A percentile compares a stretch with the other conserved stretches of the same genome.
Conservation (phyloP, 2,329 filamentous ascomycete species). For the Fusarium caatingaense region DNA sequence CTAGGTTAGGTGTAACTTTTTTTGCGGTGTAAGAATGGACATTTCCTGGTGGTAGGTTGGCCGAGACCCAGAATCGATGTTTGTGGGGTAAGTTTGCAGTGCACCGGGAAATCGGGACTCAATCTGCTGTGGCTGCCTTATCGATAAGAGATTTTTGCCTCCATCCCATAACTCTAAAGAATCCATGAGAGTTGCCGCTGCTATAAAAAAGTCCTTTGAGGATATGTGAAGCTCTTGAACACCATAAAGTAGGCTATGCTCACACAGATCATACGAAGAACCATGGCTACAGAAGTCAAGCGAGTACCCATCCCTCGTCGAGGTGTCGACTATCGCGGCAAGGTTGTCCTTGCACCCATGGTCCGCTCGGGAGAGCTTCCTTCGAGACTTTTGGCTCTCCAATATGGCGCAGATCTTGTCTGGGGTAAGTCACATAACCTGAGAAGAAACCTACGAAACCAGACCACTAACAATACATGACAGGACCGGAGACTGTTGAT, state of each 20-base stretch:
- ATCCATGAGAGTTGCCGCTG: conserved; percentile 24
- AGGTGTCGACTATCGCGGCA: conserved; percentile 93
- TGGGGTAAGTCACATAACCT: conserved; percentile 74
- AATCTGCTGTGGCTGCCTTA: conserved; percentile 14
- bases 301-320: conserved; percentile 85
- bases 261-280: conserved; percentile 55
- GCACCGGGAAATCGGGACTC: not conserved
- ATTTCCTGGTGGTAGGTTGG: not conserved
- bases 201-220: not conserved
- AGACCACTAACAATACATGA: conserved; percentile 5
- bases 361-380: conserved; percentile 96
- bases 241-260: conserved; percentile 47
- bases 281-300: conserved; percentile 70
- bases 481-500: conserved; percentile 94
- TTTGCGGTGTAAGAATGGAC: not conserved
- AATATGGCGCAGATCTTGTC: conserved; percentile 96
- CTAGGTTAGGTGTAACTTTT: conserved; percentile 2
- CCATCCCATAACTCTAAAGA: conserved; percentile 23
- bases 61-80: not conserved
- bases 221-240: conserved; percentile 20
- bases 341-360: conserved; percentile 96
- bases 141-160: conserved; percentile 44
- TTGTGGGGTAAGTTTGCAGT: conserved; percentile 1
- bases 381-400: conserved; percentile 85
- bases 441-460: not conserved